Conservation (phyloP, 2,329 filamentous ascomycete genomes). For the Onygenales sp. region DNA sequence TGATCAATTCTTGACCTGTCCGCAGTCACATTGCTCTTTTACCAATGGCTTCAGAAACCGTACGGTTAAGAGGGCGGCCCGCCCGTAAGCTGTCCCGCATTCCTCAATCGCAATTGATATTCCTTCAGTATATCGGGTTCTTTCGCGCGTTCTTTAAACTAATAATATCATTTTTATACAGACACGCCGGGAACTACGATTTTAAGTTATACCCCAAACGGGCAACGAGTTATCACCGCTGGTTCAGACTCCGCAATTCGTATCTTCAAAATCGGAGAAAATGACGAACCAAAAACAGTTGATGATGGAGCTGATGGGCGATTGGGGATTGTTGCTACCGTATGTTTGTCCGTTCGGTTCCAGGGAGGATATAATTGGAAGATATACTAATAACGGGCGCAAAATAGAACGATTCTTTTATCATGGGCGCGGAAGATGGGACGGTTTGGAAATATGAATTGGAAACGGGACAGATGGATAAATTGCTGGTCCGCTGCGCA, state of each 20-base stretch:
- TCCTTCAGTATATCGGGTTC: background rate
- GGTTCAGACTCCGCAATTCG: constrained; percentile 91
- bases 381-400: background rate
- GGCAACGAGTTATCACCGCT: constrained; percentile 76
- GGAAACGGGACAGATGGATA: constrained; percentile 57
- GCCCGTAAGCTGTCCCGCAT: constrained; percentile 35
- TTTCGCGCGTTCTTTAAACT: constrained; percentile 2
- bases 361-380: background rate
- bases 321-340: constrained; percentile 62
- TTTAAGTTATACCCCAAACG: constrained; percentile 82
- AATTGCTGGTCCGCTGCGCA: constrained; percentile 73
- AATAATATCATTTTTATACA: constrained; percentile 17
- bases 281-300: constrained; percentile 85
- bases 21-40: constrained; percentile 41
- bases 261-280: constrained; percentile 81
- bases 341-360: constrained; percentile 22
- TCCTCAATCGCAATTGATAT: background rate
- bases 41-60: constrained; percentile 27
- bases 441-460: constrained; percentile 93
- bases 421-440: constrained; percentile 87
- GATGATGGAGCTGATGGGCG: constrained; percentile 88
- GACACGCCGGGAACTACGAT: constrained; percentile 81
- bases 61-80: constrained; percentile 31
- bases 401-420: constrained; percentile 64
- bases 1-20: background rate